phyloP scores from a whole-genome alignment of 148 eudicot species.

The Amaranthus palmeri region DNA sequence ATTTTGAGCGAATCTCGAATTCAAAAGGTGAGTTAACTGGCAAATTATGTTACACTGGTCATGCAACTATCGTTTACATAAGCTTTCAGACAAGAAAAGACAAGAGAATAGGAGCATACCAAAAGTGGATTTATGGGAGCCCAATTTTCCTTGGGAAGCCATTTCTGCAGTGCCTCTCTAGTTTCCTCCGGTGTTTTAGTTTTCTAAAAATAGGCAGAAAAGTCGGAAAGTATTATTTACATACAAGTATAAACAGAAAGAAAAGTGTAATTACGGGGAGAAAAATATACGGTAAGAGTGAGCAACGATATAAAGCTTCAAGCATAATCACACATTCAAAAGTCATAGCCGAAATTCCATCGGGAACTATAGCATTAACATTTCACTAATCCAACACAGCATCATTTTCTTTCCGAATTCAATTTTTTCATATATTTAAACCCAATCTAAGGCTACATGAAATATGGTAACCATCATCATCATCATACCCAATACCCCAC shows the following conservation, averaged over 20 bases:
- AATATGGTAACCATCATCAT: too few species aligned
- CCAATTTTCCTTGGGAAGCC: slow-evolving; percentile 99
- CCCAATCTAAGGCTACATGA: too few species aligned
- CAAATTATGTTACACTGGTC: too few species aligned
- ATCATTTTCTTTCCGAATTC: too few species aligned
- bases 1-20: too few species aligned
- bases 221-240: background rate
- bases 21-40: too few species aligned
- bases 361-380: too few species aligned
- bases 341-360: background rate
- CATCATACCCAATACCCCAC: too few species aligned
- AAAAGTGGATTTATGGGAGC: slow-evolving; percentile 88
- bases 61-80: too few species aligned
- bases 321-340: background rate
- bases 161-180: slow-evolving; percentile 64
- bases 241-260: background rate
- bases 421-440: too few species aligned
- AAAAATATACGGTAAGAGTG: background rate
- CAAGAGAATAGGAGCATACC: slow-evolving; percentile 39
- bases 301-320: background rate
- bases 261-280: background rate
- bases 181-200: slow-evolving; percentile 86
- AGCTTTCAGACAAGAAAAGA: background rate
- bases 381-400: too few species aligned
- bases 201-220: slow-evolving; percentile 36